Conservation (phyloP, 2,329 filamentous ascomycete species). For the Diaporthe humulicola region DNA sequence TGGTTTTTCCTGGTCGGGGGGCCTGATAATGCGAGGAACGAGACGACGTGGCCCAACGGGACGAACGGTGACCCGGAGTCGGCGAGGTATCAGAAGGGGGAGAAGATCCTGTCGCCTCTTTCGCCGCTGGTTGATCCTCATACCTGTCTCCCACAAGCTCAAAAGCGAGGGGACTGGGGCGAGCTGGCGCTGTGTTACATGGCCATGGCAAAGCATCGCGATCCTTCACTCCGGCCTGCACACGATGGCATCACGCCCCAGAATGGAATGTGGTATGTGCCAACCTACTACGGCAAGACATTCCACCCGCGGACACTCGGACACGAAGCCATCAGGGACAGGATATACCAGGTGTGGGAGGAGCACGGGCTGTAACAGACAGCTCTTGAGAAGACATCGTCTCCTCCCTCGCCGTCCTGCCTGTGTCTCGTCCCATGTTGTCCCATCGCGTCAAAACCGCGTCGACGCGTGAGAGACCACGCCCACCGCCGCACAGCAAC, state of each 20-base stretch:
- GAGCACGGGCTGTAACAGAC: constrained; percentile 37
- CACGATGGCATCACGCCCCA: constrained; percentile 44
- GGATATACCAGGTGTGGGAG: constrained; percentile 51
- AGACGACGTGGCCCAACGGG: constrained; percentile 40
- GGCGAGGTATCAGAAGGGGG: constrained; percentile 11
- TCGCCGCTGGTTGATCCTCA: constrained; percentile 54
- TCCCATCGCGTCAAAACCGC: neutral
- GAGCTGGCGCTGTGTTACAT: constrained; percentile 59
- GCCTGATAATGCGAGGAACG: constrained; percentile 52
- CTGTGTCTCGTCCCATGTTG: neutral
- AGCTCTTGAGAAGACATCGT: neutral
- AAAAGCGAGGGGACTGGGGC: constrained; percentile 57
- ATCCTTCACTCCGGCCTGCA: constrained; percentile 51
- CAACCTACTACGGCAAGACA: constrained; percentile 60
- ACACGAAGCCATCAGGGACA: constrained; percentile 53
- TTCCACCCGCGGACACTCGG: constrained; percentile 59
- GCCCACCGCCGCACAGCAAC: neutral
- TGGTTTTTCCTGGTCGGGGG: constrained; percentile 65
- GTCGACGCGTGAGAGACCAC: neutral
- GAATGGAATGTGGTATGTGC: constrained; percentile 61
- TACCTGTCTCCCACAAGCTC: constrained; percentile 52
- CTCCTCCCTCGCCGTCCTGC: neutral
- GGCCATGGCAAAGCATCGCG: constrained; percentile 53
- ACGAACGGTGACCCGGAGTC: constrained; percentile 34
- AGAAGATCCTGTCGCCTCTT: constrained; percentile 44